Base-by-base conservation (phyloP, 257 asterid species). In the Euphrasia confusa region DNA sequence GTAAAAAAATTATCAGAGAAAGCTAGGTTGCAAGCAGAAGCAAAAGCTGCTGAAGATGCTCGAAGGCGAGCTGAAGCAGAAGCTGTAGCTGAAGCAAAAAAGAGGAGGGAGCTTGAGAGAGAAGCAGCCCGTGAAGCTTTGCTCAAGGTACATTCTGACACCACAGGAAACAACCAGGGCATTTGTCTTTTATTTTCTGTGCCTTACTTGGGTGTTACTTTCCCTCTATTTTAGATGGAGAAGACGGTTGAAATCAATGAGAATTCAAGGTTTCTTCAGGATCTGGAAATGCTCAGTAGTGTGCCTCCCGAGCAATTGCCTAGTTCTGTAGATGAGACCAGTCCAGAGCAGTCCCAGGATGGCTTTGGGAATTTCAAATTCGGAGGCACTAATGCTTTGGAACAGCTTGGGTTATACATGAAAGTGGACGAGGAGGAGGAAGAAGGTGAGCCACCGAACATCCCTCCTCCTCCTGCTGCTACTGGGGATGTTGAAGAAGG, bases 1-100 rank as follows among this genome's bases (percentile, higher is more conserved):
- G 13, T 47, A 7, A 6, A 50, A 47, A 3, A 42, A 58, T 64
- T 53, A 72, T 39, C 93, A 90, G 96, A 88, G 78, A 90, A 76
- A 78, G 95, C 96, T 65, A 78, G 92, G 76, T 66, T 88, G 75
- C 96, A 82, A 70, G 96, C 91, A 65, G 96, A 90, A 77, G 95
- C 95, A 5, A 83, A 70, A 84, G 95, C 96, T 66, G 97, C 97
- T 35, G 97, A 90, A 80, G 96, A 82, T 64, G 95, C 96, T 66
- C 80, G 79, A 73, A 82, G 70, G 72, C 81, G 50, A 54, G 96
- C 87, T 26, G 96, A 85, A 78, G 95, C 75, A 49, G 96, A 80
- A 70, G 98, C 94, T 30, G 96, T 84, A 24, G 88, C 83, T 33
- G 94, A 87, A 75, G 81, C 68, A 4, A 83, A 77, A 73, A 79